Evolutionary conservation across 2,329 filamentous ascomycete genomes (phyloP).

Genomic region (Akanthomyces dipterigenus): DNA sequence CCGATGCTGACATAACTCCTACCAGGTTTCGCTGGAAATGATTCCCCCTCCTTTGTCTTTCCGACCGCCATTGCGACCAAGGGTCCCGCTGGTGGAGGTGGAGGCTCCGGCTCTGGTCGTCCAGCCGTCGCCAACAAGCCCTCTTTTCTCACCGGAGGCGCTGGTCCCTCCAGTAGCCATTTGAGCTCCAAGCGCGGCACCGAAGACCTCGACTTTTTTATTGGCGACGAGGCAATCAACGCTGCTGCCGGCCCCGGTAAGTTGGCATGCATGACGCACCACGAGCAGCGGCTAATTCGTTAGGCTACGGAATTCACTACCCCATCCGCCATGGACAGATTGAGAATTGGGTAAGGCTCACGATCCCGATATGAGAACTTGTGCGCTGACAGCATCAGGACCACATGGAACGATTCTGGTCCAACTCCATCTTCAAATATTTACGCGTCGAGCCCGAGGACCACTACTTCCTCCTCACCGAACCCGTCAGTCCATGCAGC

Average conservation of each 20-base stretch:
- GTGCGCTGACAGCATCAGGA: constrained; percentile 53
- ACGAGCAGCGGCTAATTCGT: constrained; percentile 17
- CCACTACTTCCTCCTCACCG: constrained; percentile 95
- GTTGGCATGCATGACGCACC: constrained; percentile 15
- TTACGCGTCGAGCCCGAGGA: constrained; percentile 96
- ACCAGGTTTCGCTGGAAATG: constrained; percentile 94
- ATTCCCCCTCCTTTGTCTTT: constrained; percentile 98
- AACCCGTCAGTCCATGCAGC: constrained; percentile 60
- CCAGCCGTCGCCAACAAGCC: constrained; percentile 92
- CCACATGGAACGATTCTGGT: constrained; percentile 99
- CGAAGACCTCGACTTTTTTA: constrained; percentile 97
- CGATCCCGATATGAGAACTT: neutral
- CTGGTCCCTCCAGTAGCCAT: constrained; percentile 67
- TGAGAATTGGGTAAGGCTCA: constrained; percentile 83
- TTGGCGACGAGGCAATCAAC: constrained; percentile 88
- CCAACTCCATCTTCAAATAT: constrained; percentile 99
- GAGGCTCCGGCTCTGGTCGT: constrained; percentile 76
- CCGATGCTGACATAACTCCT: neutral
- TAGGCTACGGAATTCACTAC: constrained; percentile 93
- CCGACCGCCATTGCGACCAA: constrained; percentile 98
- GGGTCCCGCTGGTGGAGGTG: constrained; percentile 61
- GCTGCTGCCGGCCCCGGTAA: constrained; percentile 76
- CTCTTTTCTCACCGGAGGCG: constrained; percentile 86
- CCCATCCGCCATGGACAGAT: constrained; percentile 97
- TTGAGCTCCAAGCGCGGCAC: constrained; percentile 89